These are phyloP conservation scores for Scheffersomyces cryptocercus DNA, from an alignment of 1,139 yeast genomes.

Conservation along the genomic window DNA sequence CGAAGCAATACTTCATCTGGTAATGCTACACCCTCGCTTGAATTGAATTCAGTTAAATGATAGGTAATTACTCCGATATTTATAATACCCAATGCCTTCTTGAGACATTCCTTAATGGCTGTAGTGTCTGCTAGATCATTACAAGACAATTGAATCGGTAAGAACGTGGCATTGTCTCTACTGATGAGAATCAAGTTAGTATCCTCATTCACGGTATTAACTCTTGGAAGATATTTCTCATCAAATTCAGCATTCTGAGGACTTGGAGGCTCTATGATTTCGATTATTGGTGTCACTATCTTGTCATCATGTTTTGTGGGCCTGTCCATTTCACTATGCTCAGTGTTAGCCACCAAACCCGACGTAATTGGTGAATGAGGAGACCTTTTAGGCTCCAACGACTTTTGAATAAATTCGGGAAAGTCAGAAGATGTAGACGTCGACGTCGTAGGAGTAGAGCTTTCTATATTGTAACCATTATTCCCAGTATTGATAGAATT, in stretches of 20 bases:
- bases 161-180: constrained; percentile 55
- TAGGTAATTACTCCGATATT: constrained; percentile 45
- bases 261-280: background rate
- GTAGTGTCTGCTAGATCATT: constrained; percentile 10
- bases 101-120: constrained; percentile 35
- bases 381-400: too few species aligned
- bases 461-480: too few species aligned
- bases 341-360: too few species aligned
- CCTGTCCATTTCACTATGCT: too few species aligned
- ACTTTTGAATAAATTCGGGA: too few species aligned
- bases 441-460: too few species aligned
- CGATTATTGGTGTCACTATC: constrained; percentile 1
- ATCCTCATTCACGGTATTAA: constrained; percentile 4
- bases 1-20: constrained; percentile 46
- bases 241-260: constrained; percentile 8
- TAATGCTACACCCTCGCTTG: constrained; percentile 62
- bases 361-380: too few species aligned
- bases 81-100: constrained; percentile 40
- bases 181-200: constrained; percentile 51
- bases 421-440: too few species aligned
- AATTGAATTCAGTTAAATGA: constrained; percentile 73
- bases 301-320: background rate
- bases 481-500: too few species aligned
- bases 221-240: constrained; percentile 32
- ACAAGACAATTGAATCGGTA: constrained; percentile 39